Conservation (phyloP, 257 asterid genomes). For the Verbena officinalis region DNA sequence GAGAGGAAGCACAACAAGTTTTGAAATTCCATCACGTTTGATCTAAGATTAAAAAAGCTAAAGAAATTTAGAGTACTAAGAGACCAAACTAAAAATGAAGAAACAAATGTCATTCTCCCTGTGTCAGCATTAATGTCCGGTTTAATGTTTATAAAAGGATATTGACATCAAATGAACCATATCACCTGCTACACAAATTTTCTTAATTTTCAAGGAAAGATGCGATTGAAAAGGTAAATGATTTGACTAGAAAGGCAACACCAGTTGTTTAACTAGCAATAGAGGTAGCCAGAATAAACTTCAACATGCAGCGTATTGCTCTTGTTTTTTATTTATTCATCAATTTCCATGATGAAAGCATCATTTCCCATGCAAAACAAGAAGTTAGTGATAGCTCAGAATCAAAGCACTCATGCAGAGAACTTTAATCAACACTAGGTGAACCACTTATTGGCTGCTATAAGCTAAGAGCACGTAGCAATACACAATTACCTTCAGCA, state of each 20-base stretch:
- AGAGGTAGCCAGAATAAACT: slow-evolving; percentile 8
- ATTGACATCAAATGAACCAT: slow-evolving; percentile 11
- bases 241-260: background rate
- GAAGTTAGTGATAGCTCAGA: slow-evolving; percentile 7
- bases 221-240: background rate
- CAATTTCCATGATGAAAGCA: slow-evolving; percentile 15
- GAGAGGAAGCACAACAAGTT: slow-evolving; percentile 96
- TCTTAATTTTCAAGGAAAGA: background rate
- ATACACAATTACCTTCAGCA: background rate
- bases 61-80: background rate
- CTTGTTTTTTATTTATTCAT: background rate
- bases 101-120: background rate
- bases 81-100: background rate
- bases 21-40: slow-evolving; percentile 79
- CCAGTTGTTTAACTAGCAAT: background rate
- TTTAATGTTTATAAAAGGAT: slow-evolving; percentile 1
- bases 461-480: slow-evolving; percentile 11
- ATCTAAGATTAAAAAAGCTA: slow-evolving; percentile 50
- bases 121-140: background rate
- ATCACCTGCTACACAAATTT: background rate
- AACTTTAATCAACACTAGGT: slow-evolving; percentile 1
- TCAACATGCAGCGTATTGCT: slow-evolving; percentile 18
- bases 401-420: background rate
- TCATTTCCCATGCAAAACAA: slow-evolving; percentile 20
- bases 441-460: slow-evolving; percentile 9